Evolutionary conservation across 2,329 filamentous ascomycete genomes (phyloP).

Genomic region (Pleurostoma richardsiae): DNA sequence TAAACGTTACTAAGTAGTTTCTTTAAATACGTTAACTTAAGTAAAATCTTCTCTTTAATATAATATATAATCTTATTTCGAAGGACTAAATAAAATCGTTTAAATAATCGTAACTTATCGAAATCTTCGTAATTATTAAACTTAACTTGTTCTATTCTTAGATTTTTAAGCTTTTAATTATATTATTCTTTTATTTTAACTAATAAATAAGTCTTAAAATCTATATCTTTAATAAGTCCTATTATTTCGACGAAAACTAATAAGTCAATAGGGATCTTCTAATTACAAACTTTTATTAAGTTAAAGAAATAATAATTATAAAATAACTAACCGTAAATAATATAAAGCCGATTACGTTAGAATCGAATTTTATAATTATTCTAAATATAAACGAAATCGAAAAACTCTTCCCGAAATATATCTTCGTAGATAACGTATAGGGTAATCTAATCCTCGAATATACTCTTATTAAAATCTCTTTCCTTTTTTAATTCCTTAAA

Average conservation of each 20-base stretch:
- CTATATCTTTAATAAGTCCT: not conserved
- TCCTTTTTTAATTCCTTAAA: not conserved
- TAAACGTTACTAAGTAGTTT: too few species aligned
- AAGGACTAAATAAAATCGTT: too few species aligned
- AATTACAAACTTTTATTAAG: not conserved
- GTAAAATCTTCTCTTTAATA: too few species aligned
- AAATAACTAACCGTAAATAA: not conserved
- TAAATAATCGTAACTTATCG: too few species aligned
- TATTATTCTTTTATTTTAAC: not conserved
- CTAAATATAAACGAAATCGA: not conserved
- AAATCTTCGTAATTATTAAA: too few species aligned
- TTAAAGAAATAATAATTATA: not conserved
- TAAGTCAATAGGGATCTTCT: not conserved
- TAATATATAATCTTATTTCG: too few species aligned
- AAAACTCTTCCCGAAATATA: not conserved
- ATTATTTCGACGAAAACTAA: not conserved
- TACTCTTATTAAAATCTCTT: not conserved
- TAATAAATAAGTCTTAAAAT: not conserved
- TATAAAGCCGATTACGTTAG: not conserved
- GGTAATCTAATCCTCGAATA: not conserved
- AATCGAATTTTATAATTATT: not conserved
- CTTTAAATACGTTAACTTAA: too few species aligned
- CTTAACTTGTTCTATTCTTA: not conserved
- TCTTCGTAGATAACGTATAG: not conserved
- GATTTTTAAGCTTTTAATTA: not conserved